Conservation (phyloP, 495 filamentous ascomycete genomes). For the Hypoxylon trugodes region DNA sequence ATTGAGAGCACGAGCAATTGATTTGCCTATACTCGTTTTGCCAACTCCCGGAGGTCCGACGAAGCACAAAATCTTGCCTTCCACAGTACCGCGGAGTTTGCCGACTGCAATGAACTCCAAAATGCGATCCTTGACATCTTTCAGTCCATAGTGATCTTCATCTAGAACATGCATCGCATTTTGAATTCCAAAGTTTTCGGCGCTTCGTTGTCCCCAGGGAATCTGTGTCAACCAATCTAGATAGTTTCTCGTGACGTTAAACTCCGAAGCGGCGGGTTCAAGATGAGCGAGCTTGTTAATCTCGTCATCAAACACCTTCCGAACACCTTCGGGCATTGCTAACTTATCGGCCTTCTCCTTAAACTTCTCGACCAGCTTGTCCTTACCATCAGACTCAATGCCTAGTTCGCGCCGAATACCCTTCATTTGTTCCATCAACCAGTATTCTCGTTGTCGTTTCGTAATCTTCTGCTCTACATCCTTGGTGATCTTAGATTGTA, state of each 20-base stretch:
- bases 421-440: conserved; percentile 99
- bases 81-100: conserved; percentile 94
- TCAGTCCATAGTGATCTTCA: conserved; percentile 96
- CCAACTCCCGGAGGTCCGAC: conserved; percentile 95
- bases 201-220: conserved; percentile 94
- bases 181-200: conserved; percentile 94
- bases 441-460: conserved; percentile 97
- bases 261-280: conserved; percentile 94
- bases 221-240: conserved; percentile 98
- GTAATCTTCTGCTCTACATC: conserved; percentile 98
- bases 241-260: conserved; percentile 99
- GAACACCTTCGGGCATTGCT: conserved; percentile 95
- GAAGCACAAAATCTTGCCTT: conserved; percentile 98
- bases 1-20: conserved; percentile 92
- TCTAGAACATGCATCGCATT: conserved; percentile 91
- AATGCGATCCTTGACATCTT: conserved; percentile 99
- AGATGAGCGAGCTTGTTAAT: conserved; percentile 95
- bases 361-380: conserved; percentile 96
- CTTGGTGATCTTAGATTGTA: conserved; percentile 97
- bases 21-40: conserved; percentile 99
- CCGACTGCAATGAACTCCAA: conserved; percentile 99
- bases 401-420: conserved; percentile 96
- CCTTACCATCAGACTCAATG: conserved; percentile 96
- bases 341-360: conserved; percentile 93
- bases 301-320: conserved; percentile 98